Percentiles rank a stretch among this genome's conserved stretches.
phyloP scores from a whole-genome alignment of 805 yeast species.

The Kodamaea jinghongensis region DNA sequence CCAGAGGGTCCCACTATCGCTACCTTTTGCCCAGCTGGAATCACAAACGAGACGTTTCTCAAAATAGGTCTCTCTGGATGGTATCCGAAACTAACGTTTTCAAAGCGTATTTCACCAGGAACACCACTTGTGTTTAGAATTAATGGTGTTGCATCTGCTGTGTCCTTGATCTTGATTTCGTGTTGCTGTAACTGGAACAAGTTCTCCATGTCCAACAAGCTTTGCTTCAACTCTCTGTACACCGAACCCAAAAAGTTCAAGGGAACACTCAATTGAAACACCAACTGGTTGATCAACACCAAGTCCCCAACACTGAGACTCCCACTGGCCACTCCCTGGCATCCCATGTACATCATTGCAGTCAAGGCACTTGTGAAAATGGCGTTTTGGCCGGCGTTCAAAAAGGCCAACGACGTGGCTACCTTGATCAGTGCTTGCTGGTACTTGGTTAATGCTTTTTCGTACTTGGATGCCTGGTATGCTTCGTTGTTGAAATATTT shows the following conservation, averaged over 20 bases:
- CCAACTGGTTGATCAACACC: constrained; percentile 91
- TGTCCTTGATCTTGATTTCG: constrained; percentile 62
- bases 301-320: constrained; percentile 88
- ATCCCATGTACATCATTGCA: constrained; percentile 97
- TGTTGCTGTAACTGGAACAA: constrained; percentile 81
- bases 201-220: constrained; percentile 93
- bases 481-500: constrained; percentile 90
- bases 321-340: constrained; percentile 86
- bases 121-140: constrained; percentile 32
- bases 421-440: constrained; percentile 74
- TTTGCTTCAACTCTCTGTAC: constrained; percentile 90
- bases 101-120: constrained; percentile 81
- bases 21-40: constrained; percentile 87
- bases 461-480: constrained; percentile 77
- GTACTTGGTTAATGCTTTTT: constrained; percentile 67
- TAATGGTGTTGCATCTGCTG: constrained; percentile 61
- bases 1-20: constrained; percentile 98
- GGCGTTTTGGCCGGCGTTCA: constrained; percentile 76
- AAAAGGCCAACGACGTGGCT: constrained; percentile 77
- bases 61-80: constrained; percentile 86
- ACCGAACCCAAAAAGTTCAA: constrained; percentile 93
- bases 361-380: constrained; percentile 88
- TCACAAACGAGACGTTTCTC: constrained; percentile 72
- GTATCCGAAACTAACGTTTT: constrained; percentile 90
- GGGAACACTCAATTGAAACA: constrained; percentile 93